These are phyloP conservation scores for Syzygium aromaticum DNA, from an alignment of 345 rosid species.

Conservation along the genomic window DNA sequence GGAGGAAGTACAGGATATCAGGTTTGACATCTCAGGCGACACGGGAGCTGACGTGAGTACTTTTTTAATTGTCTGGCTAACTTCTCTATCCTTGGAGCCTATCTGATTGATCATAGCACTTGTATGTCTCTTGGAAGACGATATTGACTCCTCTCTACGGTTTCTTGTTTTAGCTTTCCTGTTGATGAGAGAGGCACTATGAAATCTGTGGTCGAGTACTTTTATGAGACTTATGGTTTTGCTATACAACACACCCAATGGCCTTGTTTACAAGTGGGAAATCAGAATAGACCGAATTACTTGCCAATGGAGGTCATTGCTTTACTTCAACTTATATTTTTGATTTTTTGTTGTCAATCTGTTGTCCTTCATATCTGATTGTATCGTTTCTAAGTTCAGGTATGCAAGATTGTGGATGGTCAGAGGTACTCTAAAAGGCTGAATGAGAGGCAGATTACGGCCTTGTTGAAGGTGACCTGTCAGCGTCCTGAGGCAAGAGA, in stretches of 20 bases:
- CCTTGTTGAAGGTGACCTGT: conserved; percentile 84
- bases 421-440: conserved; percentile 91
- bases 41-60: conserved; percentile 37
- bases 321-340: not conserved
- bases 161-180: conserved; percentile 22
- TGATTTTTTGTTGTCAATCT: not conserved
- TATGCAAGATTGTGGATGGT: conserved; percentile 95
- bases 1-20: conserved; percentile 42
- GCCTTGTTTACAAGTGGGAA: conserved; percentile 51
- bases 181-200: conserved; percentile 35
- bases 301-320: conserved; percentile 39
- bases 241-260: conserved; percentile 34
- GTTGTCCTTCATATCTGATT: not conserved
- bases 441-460: conserved; percentile 93
- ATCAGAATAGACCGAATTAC: conserved; percentile 39
- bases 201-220: conserved; percentile 44
- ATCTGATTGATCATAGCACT: not conserved
- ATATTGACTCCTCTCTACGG: not conserved
- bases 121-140: not conserved
- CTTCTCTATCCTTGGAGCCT: not conserved
- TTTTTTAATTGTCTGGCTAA: not conserved
- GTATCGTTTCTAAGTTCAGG: conserved; percentile 20
- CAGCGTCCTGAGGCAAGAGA: conserved; percentile 88
- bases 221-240: conserved; percentile 38
- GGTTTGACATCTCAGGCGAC: conserved; percentile 47